Percentiles rank a stretch among this genome's conserved stretches.
Conservation (phyloP, 2,329 filamentous ascomycete genomes). For the Arthrobotrys megalospora region DNA sequence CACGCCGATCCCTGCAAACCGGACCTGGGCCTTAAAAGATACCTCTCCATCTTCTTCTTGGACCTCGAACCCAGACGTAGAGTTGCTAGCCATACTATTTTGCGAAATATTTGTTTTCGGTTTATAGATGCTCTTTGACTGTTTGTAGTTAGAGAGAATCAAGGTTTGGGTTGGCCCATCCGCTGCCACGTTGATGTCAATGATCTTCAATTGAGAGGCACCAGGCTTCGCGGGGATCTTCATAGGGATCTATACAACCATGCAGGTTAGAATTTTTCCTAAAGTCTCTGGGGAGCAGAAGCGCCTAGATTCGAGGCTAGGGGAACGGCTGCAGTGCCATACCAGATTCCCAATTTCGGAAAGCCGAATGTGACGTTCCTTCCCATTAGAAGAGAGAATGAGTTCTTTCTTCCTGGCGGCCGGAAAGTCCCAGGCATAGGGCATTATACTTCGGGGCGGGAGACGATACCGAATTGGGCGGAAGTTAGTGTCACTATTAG, state of each 20-base stretch:
- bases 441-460: conserved; percentile 97
- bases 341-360: conserved; percentile 97
- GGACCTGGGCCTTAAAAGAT: conserved; percentile 89
- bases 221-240: conserved; percentile 80
- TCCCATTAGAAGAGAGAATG: conserved; percentile 82
- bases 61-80: conserved; percentile 85
- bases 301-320: no score
- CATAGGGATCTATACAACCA: conserved; percentile 75
- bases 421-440: conserved; percentile 99
- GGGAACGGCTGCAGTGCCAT: background rate
- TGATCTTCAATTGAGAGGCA: conserved; percentile 81
- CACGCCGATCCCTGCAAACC: conserved; percentile 89
- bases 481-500: conserved; percentile 84
- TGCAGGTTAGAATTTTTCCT: conserved; percentile 1
- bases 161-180: conserved; percentile 95
- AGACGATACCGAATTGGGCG: conserved; percentile 91
- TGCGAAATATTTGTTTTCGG: conserved; percentile 74
- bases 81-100: conserved; percentile 73
- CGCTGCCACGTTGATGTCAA: conserved; percentile 96
- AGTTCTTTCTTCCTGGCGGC: conserved; percentile 97
- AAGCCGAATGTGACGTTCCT: conserved; percentile 91
- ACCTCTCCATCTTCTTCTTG: conserved; percentile 90
- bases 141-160: conserved; percentile 93
- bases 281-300: background rate
- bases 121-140: conserved; percentile 91